These are phyloP conservation scores for Vigna unguiculata DNA, from an alignment of 306 rosid species.

Conservation along the genomic window DNA sequence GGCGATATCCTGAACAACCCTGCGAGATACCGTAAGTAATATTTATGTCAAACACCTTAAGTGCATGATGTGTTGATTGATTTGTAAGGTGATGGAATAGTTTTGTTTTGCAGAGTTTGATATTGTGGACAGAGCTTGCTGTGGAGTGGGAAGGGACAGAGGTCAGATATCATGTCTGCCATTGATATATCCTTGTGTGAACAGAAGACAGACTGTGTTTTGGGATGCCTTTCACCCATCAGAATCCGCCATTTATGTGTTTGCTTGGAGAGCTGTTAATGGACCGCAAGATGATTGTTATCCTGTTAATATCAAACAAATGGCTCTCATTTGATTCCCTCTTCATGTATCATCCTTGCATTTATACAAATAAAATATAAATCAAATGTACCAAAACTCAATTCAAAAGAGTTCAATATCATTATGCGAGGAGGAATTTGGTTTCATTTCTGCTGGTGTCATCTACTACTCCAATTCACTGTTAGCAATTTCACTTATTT, in stretches of 20 bases:
- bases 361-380: background rate
- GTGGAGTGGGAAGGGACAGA: slow-evolving; percentile 67
- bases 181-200: slow-evolving; percentile 54
- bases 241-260: slow-evolving; percentile 62
- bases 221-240: slow-evolving; percentile 96
- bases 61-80: no score
- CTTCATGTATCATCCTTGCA: background rate
- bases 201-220: slow-evolving; percentile 58
- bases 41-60: no score
- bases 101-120: slow-evolving; percentile 59
- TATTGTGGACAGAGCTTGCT: slow-evolving; percentile 74
- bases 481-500: no score
- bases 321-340: slow-evolving; percentile 55
- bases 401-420: no score
- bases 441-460: no score
- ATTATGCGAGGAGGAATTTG: no score
- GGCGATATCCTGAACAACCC: slow-evolving; percentile 85
- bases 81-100: background rate
- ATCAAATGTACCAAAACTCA: background rate
- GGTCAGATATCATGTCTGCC: slow-evolving; percentile 81
- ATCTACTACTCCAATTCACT: no score
- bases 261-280: slow-evolving; percentile 67
- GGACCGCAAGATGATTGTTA: slow-evolving; percentile 65
- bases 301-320: slow-evolving; percentile 76
- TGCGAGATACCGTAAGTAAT: slow-evolving; percentile 55